Percentiles rank a stretch among this genome's conserved stretches.
Evolutionary conservation across 257 asterid genomes (phyloP).

Genomic region (Cordia subcordata): DNA sequence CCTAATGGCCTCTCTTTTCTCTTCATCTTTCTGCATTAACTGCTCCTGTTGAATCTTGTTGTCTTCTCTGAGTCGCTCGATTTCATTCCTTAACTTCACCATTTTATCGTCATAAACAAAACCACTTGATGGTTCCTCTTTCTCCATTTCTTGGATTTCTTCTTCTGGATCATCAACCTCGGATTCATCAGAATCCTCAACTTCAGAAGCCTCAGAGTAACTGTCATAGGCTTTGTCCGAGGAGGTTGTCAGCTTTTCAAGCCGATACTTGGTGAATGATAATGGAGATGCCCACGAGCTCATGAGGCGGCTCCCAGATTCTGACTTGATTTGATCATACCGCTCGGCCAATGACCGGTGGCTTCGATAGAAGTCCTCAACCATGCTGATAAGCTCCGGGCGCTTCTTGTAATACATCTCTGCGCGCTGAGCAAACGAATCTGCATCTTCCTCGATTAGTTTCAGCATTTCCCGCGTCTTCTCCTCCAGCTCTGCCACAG

Average conservation of each 20-base stretch:
- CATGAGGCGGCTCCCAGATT: slow-evolving; percentile 37
- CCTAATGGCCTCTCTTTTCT: slow-evolving; percentile 70
- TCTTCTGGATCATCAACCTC: slow-evolving; percentile 63
- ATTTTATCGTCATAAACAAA: slow-evolving; percentile 17
- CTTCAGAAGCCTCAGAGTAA: slow-evolving; percentile 55
- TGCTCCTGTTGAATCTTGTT: slow-evolving; percentile 34
- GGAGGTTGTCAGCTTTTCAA: slow-evolving; percentile 36
- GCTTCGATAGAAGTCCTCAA: slow-evolving; percentile 53
- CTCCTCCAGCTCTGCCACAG: no score
- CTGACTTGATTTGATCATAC: slow-evolving; percentile 45
- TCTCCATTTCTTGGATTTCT: slow-evolving; percentile 7
- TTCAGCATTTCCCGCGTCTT: no score
- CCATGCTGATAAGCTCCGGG: no score
- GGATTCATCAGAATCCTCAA: slow-evolving; percentile 62
- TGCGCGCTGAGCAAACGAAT: no score
- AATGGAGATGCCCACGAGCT: slow-evolving; percentile 44
- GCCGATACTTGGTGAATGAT: slow-evolving; percentile 31
- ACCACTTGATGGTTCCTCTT: slow-evolving; percentile 19
- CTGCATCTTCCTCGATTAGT: no score
- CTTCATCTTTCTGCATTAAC: slow-evolving; percentile 66
- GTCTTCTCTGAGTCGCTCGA: slow-evolving; percentile 45
- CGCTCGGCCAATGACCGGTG: slow-evolving; percentile 72
- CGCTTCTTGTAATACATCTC: no score
- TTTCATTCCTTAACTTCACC: slow-evolving; percentile 32
- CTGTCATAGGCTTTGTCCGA: slow-evolving; percentile 49